A percentile compares a stretch with the other conserved stretches of the same genome.
Evolutionary conservation across 495 filamentous ascomycete genomes (phyloP).

Genomic region (Talaromyces nanjingensis): DNA sequence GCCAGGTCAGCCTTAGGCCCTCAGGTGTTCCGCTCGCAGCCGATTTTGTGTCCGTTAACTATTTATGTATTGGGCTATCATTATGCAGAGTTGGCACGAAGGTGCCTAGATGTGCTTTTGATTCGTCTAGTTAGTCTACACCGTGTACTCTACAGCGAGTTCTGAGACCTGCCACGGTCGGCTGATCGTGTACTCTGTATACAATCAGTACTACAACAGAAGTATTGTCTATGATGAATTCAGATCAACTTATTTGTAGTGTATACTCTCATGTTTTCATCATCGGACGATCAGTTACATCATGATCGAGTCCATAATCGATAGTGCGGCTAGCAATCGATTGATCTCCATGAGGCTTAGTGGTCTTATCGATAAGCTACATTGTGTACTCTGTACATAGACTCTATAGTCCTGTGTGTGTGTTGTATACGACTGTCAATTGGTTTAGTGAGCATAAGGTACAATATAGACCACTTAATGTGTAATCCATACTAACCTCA

Average conservation of each 20-base stretch:
- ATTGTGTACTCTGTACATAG: too few species aligned
- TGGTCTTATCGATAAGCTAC: neutral
- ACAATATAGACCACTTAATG: neutral
- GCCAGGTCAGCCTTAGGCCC: neutral
- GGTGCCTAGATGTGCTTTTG: too few species aligned
- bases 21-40: slow-evolving; percentile 3
- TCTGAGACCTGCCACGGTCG: neutral
- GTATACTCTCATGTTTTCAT: too few species aligned
- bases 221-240: neutral
- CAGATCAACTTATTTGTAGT: neutral
- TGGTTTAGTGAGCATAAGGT: neutral
- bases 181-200: neutral
- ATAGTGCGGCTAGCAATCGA: neutral
- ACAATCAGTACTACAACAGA: too few species aligned
- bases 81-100: too few species aligned
- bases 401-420: neutral
- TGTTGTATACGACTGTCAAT: neutral
- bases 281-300: neutral
- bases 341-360: neutral
- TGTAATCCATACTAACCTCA: neutral
- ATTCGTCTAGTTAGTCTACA: too few species aligned
- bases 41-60: neutral
- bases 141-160: too few species aligned
- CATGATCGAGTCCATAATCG: too few species aligned
- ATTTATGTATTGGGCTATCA: too few species aligned